phyloP scores from a whole-genome alignment of 1,139 yeast genomes.

The Geotrichum candidum region DNA sequence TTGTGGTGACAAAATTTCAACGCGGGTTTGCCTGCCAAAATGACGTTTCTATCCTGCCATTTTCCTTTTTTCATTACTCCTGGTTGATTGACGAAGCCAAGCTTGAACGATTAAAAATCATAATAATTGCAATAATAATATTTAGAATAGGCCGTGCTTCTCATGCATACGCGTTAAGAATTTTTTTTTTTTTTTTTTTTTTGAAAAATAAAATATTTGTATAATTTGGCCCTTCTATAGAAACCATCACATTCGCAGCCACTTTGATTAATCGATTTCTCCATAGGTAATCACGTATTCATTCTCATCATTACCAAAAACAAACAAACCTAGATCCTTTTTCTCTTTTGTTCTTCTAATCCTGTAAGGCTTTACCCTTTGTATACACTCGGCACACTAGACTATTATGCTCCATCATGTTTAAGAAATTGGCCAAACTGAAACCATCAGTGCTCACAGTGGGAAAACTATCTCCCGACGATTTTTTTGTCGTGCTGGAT shows the following conservation, averaged over 20 bases:
- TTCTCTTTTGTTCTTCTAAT: background rate
- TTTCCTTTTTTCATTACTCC: too few relatives aligned
- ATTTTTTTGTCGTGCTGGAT: conserved; percentile 62
- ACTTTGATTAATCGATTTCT: too few relatives aligned
- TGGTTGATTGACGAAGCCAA: too few relatives aligned
- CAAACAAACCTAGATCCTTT: background rate
- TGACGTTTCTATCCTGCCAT: background rate
- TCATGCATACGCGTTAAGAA: too few relatives aligned
- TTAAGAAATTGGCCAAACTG: conserved; percentile 19
- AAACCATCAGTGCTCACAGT: conserved; percentile 17
- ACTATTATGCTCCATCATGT: background rate
- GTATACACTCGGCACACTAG: background rate
- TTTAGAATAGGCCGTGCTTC: too few relatives aligned
- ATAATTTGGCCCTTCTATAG: too few relatives aligned
- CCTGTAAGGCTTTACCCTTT: background rate
- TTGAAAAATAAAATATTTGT: too few relatives aligned
- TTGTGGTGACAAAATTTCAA: conserved; percentile 21
- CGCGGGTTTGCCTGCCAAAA: conserved; percentile 19
- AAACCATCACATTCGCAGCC: too few relatives aligned
- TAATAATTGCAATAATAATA: too few relatives aligned
- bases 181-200: too few relatives aligned
- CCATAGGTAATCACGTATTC: too few relatives aligned
- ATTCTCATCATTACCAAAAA: background rate
- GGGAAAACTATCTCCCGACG: conserved; percentile 40
- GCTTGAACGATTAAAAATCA: too few relatives aligned